Base-by-base conservation (phyloP, 1,284 basidiomycete species). In the Fomitiporia mediterranea region DNA sequence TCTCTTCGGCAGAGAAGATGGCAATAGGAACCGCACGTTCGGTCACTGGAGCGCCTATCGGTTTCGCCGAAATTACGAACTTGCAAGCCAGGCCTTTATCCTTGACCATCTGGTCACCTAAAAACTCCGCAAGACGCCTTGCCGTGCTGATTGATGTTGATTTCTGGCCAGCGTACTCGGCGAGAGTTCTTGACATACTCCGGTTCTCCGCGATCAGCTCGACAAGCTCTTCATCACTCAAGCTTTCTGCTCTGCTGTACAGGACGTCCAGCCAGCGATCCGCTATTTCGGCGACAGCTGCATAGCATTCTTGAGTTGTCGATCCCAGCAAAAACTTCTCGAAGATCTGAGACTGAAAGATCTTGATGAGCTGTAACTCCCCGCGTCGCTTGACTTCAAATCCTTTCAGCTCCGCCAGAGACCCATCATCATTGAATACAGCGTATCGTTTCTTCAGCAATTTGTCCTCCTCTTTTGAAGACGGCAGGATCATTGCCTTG, bases 381-480 rank as follows among this genome's bases (percentile, higher is more conserved):
- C 97, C 97, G 53, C 97, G 83, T 57, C 97, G 90, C 72, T 99
- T 99, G 62, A 99, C 95, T 69, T 99, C 97, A 73, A 99, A 99
- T 0, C 97, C 97, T 68, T 99, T 99, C 64, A 99, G 75, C 69
- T 99, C 97, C 1, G 97, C 97, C 2, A 99, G 80, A 13, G 91
- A 91, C 1, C 97, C 97, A 66, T 99, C 96, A 62, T 94, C 91
- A 66, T 99, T 96, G 78, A 99, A 99, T n/a, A 99, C 97, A 3
- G 97, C 97, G 65, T 99, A 99, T 48, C 97, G 91, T 71, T 99
- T 99, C 79, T 99, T 99, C 66, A 99, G 75, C 61, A 99, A 71
- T 69, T 99, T 99, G 72, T 99, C 97, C 71, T 99, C 97, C 72
- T 99, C 97, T 67, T 99, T 99, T 2, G 96, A 99, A 5, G 94